Conservation (phyloP, 805 yeast genomes). For the Myxozyma udenii region DNA sequence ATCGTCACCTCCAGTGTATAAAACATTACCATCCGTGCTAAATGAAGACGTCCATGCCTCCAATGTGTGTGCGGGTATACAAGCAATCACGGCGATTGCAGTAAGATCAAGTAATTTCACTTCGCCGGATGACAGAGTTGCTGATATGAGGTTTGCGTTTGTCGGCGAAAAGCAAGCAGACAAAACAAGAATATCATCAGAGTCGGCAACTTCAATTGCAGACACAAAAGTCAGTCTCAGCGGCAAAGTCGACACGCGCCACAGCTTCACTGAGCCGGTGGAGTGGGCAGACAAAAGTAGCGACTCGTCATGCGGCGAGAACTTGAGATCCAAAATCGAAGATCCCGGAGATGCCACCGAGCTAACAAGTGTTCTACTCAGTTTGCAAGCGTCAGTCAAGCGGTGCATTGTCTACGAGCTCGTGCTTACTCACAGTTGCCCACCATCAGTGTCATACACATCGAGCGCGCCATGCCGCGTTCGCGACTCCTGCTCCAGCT, state of each 20-base stretch:
- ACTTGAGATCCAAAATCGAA: constrained; percentile 72
- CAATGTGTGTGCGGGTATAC: constrained; percentile 49
- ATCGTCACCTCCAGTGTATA: constrained; percentile 88
- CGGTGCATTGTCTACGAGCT: neutral
- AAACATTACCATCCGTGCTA: constrained; percentile 46
- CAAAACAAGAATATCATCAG: constrained; percentile 39
- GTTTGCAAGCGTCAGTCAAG: neutral
- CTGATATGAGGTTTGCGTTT: constrained; percentile 41
- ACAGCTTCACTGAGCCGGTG: constrained; percentile 66
- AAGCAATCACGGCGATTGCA: neutral
- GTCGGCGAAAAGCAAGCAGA: constrained; percentile 58
- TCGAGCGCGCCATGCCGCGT: constrained; percentile 63
- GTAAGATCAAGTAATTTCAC: constrained; percentile 37
- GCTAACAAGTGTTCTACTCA: constrained; percentile 10
- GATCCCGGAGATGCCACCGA: constrained; percentile 34
- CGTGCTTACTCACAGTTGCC: neutral
- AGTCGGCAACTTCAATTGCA: constrained; percentile 5
- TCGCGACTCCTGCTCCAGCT: constrained; percentile 55
- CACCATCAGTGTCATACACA: constrained; percentile 39
- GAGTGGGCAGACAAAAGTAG: constrained; percentile 68
- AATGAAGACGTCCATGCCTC: constrained; percentile 89
- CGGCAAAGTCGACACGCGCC: constrained; percentile 45
- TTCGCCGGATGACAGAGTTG: constrained; percentile 70
- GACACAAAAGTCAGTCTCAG: neutral
- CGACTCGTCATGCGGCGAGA: constrained; percentile 53